These are phyloP conservation scores for Blastobotrys elegans DNA, from an alignment of 1,139 yeast species.

Conservation along the genomic window DNA sequence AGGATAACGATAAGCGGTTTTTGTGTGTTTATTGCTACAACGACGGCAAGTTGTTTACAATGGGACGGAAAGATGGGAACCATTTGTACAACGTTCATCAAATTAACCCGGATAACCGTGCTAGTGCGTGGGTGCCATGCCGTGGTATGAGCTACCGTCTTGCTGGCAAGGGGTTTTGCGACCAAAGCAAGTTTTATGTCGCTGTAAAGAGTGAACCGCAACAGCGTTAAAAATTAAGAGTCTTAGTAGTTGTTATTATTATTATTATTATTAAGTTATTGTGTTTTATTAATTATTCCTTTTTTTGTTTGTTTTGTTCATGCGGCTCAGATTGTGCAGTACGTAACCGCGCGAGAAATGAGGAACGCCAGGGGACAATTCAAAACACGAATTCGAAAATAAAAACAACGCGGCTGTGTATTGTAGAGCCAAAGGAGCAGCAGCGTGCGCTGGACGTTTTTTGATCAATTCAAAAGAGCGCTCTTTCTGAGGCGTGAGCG, in stretches of 20 bases:
- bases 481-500: too few species aligned
- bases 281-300: background rate
- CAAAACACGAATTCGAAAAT: too few species aligned
- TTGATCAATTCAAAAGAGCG: too few species aligned
- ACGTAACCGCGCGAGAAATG: background rate
- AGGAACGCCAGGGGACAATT: background rate
- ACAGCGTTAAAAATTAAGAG: background rate
- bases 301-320: background rate
- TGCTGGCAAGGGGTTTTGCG: conserved; percentile 13
- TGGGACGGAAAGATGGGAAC: conserved; percentile 14
- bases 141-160: conserved; percentile 14
- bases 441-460: too few species aligned
- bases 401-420: too few species aligned
- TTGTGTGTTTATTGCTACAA: conserved; percentile 11
- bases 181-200: conserved; percentile 13
- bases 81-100: conserved; percentile 11
- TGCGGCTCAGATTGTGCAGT: too few species aligned
- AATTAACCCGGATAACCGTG: conserved; percentile 12
- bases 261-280: background rate
- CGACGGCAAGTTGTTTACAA: conserved; percentile 13
- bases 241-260: too few species aligned
- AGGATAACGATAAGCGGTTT: conserved; percentile 13
- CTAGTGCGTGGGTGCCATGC: conserved; percentile 13
- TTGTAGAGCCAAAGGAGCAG: too few species aligned
- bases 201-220: conserved; percentile 10